A percentile compares a stretch with the other conserved stretches of the same genome.
Conservation (phyloP, 73 alveolate genomes). For the Uronychia binucleata region DNA sequence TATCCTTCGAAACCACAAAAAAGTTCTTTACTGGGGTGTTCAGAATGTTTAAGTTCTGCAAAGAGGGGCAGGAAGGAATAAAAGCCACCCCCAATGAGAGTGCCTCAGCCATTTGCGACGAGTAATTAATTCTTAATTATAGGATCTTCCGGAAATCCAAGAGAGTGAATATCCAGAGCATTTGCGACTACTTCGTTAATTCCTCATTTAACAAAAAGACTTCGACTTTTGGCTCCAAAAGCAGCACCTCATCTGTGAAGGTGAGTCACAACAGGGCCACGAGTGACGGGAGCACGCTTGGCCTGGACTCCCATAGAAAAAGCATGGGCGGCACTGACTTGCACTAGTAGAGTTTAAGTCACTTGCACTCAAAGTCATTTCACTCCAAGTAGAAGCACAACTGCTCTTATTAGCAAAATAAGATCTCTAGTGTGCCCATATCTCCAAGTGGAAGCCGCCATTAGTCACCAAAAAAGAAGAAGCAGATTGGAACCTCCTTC, state of each 20-base stretch:
- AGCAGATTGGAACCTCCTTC: neutral
- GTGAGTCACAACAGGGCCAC: neutral
- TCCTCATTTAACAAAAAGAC: neutral
- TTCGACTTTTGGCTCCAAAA: neutral
- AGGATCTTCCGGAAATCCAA: neutral
- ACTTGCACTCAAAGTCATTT: no score
- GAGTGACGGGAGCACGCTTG: neutral
- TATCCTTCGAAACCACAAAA: neutral
- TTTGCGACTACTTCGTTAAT: neutral
- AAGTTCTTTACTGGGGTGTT: neutral
- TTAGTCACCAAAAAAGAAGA: neutral
- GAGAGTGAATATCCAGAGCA: neutral
- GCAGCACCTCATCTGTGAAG: neutral
- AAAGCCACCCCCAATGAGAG: neutral
- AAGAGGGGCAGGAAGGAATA: neutral
- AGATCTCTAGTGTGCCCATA: neutral
- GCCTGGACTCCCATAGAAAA: neutral
- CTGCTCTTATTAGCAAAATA: neutral
- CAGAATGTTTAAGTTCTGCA: neutral
- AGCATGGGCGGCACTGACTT: neutral
- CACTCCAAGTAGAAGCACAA: no score
- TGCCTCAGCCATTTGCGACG: neutral
- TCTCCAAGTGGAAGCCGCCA: neutral
- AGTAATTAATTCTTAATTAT: neutral
- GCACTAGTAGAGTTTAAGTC: no score